phyloP scores from a whole-genome alignment of 2,329 filamentous ascomycete species.

The Thermothelomyces thermophilus region DNA sequence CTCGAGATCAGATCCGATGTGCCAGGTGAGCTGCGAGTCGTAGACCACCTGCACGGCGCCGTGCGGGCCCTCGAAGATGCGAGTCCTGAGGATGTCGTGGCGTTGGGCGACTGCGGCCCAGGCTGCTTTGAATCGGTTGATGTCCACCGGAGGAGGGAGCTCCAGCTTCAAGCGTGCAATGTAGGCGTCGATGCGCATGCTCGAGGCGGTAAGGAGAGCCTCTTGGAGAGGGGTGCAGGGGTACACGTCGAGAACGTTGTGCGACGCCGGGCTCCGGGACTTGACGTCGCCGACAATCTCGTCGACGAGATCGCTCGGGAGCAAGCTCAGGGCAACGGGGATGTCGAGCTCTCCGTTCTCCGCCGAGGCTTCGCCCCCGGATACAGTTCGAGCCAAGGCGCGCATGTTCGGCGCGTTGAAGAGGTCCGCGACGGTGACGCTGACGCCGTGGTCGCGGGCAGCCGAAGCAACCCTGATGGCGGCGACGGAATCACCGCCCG shows the following conservation, averaged over 20 bases:
- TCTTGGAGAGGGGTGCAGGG: slow-evolving; percentile 12
- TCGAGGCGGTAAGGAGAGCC: slow-evolving; percentile 7
- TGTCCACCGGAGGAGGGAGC: slow-evolving; percentile 2
- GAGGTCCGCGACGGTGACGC: slow-evolving; percentile 39
- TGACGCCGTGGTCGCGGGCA: slow-evolving; percentile 33
- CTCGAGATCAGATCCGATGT: neutral
- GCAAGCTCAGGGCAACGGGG: slow-evolving; percentile 5
- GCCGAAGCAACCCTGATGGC: slow-evolving; percentile 43
- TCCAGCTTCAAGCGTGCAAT: slow-evolving; percentile 3
- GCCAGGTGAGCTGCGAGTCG: neutral
- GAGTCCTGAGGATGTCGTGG: slow-evolving; percentile 5
- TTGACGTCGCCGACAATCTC: slow-evolving; percentile 7
- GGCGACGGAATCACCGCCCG: slow-evolving; percentile 43
- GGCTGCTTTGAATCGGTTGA: slow-evolving; percentile 7
- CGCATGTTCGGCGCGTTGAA: slow-evolving; percentile 29
- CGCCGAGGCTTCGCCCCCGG: neutral
- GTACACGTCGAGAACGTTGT: slow-evolving; percentile 7
- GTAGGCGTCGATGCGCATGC: slow-evolving; percentile 6
- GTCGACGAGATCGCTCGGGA: slow-evolving; percentile 5
- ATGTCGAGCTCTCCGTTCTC: slow-evolving; percentile 3
- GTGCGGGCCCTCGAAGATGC: slow-evolving; percentile 6
- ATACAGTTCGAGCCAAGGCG: neutral
- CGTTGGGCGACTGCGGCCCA: slow-evolving; percentile 2
- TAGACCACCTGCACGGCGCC: slow-evolving; percentile 8
- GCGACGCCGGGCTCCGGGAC: neutral